Evolutionary conservation across 164 flowering plant species (phyloP).

Genomic region (Vitis labrusca): DNA sequence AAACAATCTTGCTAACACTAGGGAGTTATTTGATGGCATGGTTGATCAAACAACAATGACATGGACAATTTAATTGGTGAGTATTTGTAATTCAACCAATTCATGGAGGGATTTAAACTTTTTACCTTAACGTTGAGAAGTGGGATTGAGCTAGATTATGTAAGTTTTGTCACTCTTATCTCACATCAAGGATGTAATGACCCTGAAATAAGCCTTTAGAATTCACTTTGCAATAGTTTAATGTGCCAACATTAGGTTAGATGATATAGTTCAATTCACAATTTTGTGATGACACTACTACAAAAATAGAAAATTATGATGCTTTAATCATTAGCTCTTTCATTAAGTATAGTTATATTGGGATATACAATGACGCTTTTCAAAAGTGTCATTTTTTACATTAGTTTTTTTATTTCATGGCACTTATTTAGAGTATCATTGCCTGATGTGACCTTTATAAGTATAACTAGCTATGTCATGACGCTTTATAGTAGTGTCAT

Average conservation of each 20-base stretch:
- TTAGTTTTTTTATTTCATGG: no score
- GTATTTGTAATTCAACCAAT: conserved; percentile 33
- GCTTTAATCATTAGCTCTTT: no score
- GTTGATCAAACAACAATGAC: conserved; percentile 46
- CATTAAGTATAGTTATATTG: no score
- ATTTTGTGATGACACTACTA: conserved; percentile 25
- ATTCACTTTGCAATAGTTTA: conserved; percentile 77
- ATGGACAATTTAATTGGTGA: conserved; percentile 85
- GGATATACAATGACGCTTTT: no score
- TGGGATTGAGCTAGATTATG: conserved; percentile 55
- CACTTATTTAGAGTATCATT: no score
- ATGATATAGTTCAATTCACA: conserved; percentile 47
- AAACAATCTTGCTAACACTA: conserved; percentile 48
- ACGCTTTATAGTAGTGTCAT: no score
- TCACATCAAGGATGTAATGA: conserved; percentile 45
- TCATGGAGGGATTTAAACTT: conserved; percentile 46
- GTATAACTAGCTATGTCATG: no score
- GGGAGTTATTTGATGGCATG: conserved; percentile 48
- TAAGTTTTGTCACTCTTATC: conserved; percentile 52
- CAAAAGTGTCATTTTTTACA: no score
- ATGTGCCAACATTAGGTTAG: conserved; percentile 47
- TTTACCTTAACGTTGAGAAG: conserved; percentile 50
- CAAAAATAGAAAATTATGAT: no score
- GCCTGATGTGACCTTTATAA: no score
- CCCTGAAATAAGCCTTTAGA: conserved; percentile 53